phyloP scores from a whole-genome alignment of 2,329 filamentous ascomycete species.

The Arthrobotrys entomopaga region DNA sequence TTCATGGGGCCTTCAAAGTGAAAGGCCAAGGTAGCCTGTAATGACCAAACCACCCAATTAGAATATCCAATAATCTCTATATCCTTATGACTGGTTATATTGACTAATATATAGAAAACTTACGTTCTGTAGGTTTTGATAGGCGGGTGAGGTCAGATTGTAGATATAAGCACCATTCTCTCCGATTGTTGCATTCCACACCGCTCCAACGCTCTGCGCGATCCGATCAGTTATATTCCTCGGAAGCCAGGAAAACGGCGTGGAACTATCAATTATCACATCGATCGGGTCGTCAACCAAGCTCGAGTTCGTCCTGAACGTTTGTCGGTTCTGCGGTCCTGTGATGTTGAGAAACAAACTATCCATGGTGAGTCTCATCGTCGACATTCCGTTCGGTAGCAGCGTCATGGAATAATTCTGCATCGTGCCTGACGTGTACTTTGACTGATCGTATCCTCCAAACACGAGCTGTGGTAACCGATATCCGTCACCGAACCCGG shows the following conservation, averaged over 20 bases:
- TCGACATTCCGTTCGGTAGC: conserved; percentile 21
- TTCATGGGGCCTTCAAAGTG: conserved; percentile 36
- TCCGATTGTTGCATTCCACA: conserved; percentile 45
- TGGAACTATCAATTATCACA: conserved; percentile 46
- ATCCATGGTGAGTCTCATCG: conserved; percentile 34
- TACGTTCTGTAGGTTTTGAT: conserved; percentile 35
- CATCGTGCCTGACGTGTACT: conserved; percentile 32
- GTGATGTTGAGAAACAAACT: conserved; percentile 45
- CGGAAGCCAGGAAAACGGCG: conserved; percentile 46
- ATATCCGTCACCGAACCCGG: conserved; percentile 33
- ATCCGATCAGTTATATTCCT: conserved; percentile 32
- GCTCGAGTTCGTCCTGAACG: conserved; percentile 44
- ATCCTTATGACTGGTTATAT: too few relatives aligned
- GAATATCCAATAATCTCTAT: too few relatives aligned
- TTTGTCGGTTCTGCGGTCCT: conserved; percentile 26
- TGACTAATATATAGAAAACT: neutral
- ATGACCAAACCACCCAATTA: too few relatives aligned
- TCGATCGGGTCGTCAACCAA: conserved; percentile 24
- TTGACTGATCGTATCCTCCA: conserved; percentile 47
- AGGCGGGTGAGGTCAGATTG: conserved; percentile 32
- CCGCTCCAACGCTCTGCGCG: conserved; percentile 46
- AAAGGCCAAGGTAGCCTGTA: conserved; percentile 43
- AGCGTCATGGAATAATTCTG: conserved; percentile 41
- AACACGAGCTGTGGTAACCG: conserved; percentile 40
- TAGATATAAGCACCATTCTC: conserved; percentile 42